Evolutionary conservation across 129 eudicot species (phyloP).

Genomic region (Daucus carota): DH1_v3.0 NC_030381.2:49885501-49886000

Average conservation of each 20-base stretch:
- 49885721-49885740: constrained; percentile 99
- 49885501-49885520: constrained; percentile 94
- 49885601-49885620: constrained; percentile 9
- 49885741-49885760: constrained; percentile 87
- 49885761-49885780: constrained; percentile 82
- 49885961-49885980: constrained; percentile 19
- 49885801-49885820: constrained; percentile 24
- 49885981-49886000: background rate
- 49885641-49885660: constrained; percentile 24
- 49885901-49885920: constrained; percentile 3
- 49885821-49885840: constrained; percentile 48
- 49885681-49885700: constrained; percentile 62
- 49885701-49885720: constrained; percentile 96
- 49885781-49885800: constrained; percentile 44
- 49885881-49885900: constrained; percentile 5
- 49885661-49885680: constrained; percentile 40
- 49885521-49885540: constrained; percentile 99
- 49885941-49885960: constrained; percentile 12
- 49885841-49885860: constrained; percentile 12
- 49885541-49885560: constrained; percentile 83
- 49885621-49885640: constrained; percentile 1
- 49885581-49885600: constrained; percentile 7
- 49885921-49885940: constrained; percentile 15
- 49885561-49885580: constrained; percentile 1
- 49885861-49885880: background rate